These are phyloP conservation scores for Hansenula sp. DNA, from an alignment of 1,139 yeast species.

Conservation along the genomic window DNA sequence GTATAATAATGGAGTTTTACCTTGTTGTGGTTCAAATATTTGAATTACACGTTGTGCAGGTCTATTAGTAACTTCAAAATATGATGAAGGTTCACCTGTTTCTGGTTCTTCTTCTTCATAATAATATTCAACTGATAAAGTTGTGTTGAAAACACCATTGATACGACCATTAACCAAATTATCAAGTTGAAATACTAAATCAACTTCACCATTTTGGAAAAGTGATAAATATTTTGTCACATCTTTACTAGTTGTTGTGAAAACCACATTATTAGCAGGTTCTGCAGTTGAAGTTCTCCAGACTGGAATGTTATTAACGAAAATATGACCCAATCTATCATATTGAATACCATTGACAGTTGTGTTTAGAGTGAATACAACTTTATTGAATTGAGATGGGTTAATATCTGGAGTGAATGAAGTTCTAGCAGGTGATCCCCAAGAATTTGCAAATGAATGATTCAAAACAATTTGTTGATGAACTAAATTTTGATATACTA, in stretches of 20 bases:
- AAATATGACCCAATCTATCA: constrained; percentile 72
- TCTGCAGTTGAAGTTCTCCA: constrained; percentile 89
- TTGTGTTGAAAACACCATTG: constrained; percentile 58
- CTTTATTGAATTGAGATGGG: constrained; percentile 45
- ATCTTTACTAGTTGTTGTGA: constrained; percentile 55
- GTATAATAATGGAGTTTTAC: constrained; percentile 38
- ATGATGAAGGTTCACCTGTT: constrained; percentile 6
- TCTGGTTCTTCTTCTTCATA: constrained; percentile 21
- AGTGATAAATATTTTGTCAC: constrained; percentile 52
- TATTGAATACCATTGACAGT: constrained; percentile 65
- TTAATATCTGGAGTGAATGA: constrained; percentile 36
- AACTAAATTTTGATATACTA: constrained; percentile 35
- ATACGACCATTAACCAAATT: constrained; percentile 53
- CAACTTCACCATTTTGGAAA: constrained; percentile 36
- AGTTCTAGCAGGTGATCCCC: constrained; percentile 48
- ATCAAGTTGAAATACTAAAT: constrained; percentile 55
- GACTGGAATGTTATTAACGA: constrained; percentile 58
- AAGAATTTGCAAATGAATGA: constrained; percentile 52
- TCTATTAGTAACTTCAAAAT: constrained; percentile 18
- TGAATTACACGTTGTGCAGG: constrained; percentile 17
- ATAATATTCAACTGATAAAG: constrained; percentile 50
- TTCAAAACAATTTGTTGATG: constrained; percentile 34
- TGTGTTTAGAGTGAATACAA: constrained; percentile 55
- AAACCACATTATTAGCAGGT: constrained; percentile 49
- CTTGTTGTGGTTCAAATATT: constrained; percentile 15